These are phyloP conservation scores for Zoysia pacifica DNA, from an alignment of 176 grass and related monocot genomes.

Conservation along the genomic window DNA sequence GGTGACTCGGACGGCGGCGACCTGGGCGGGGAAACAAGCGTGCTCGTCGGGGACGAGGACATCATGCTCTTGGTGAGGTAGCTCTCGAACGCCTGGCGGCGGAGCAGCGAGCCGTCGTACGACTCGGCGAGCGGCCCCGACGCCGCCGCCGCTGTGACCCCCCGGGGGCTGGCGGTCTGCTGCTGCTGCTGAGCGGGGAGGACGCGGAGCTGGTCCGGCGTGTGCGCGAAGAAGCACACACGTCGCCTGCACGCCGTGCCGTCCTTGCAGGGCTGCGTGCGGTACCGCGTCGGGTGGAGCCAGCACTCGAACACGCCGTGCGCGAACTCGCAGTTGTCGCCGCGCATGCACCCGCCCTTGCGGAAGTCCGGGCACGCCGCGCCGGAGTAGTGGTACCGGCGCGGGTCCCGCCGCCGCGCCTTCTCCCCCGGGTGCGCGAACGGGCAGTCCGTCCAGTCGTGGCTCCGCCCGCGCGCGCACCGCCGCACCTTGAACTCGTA, in stretches of 20 bases:
- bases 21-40: conserved; percentile 64
- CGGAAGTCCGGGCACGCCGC: conserved; percentile 70
- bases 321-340: conserved; percentile 71
- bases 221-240: conserved; percentile 97
- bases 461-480: conserved; percentile 58
- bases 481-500: conserved; percentile 71
- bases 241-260: conserved; percentile 69
- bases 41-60: conserved; percentile 74
- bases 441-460: conserved; percentile 77
- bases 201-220: conserved; percentile 62
- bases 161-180: conserved; percentile 37
- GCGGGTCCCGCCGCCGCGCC: conserved; percentile 58
- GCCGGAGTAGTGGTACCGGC: conserved; percentile 67
- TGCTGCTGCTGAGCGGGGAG: conserved; percentile 24
- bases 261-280: conserved; percentile 88
- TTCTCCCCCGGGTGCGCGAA: conserved; percentile 78
- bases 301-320: conserved; percentile 90
- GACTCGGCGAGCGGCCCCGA: conserved; percentile 49
- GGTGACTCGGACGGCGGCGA: conserved; percentile 72
- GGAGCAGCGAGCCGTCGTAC: conserved; percentile 82
- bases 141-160: background rate
- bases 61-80: conserved; percentile 54
- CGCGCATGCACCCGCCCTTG: conserved; percentile 62
- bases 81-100: conserved; percentile 60
- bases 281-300: conserved; percentile 84